Conservation (phyloP, 106 monocot species). For the Acorus calamus region DNA sequence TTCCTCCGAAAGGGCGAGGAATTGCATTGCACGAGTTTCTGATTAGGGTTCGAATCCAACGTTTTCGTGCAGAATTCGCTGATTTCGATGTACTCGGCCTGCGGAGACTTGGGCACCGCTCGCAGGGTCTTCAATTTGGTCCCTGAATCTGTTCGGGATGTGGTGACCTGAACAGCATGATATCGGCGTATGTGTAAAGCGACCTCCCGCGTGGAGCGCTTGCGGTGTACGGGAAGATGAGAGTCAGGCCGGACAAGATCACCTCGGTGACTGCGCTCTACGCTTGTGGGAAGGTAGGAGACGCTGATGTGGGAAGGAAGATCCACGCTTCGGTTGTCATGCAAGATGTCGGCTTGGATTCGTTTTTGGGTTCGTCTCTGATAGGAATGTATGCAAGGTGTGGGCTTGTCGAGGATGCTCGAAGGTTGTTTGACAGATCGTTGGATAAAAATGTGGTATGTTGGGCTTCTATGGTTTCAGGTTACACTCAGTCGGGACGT, state of each 20-base stretch:
- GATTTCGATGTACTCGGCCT: constrained; percentile 41
- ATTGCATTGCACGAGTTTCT: constrained; percentile 38
- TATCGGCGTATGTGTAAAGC: constrained; percentile 40
- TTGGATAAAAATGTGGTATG: constrained; percentile 41
- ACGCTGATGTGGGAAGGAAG: constrained; percentile 15
- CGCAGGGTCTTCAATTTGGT: constrained; percentile 33
- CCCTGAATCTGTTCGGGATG: constrained; percentile 15
- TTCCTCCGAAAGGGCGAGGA: constrained; percentile 6
- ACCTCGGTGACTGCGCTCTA: constrained; percentile 36
- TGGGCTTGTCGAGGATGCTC: constrained; percentile 37
- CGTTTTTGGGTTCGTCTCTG: constrained; percentile 57
- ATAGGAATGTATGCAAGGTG: constrained; percentile 61
- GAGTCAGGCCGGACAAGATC: constrained; percentile 25
- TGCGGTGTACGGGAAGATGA: constrained; percentile 37
- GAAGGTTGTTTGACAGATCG: constrained; percentile 48
- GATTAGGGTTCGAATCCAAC: constrained; percentile 32
- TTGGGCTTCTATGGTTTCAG: constrained; percentile 71
- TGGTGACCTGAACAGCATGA: constrained; percentile 72
- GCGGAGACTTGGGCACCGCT: constrained; percentile 11
- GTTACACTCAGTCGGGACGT: constrained; percentile 25
- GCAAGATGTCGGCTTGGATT: constrained; percentile 33
- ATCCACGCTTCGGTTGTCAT: constrained; percentile 37
- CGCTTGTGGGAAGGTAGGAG: constrained; percentile 33
- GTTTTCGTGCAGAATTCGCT: constrained; percentile 65
- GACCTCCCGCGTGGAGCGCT: constrained; percentile 23